Evolutionary conservation across 2,329 filamentous ascomycete genomes (phyloP), one percentile per base, ranked within the genome.

Genomic region (Botryosphaeria dothidea): DNA sequence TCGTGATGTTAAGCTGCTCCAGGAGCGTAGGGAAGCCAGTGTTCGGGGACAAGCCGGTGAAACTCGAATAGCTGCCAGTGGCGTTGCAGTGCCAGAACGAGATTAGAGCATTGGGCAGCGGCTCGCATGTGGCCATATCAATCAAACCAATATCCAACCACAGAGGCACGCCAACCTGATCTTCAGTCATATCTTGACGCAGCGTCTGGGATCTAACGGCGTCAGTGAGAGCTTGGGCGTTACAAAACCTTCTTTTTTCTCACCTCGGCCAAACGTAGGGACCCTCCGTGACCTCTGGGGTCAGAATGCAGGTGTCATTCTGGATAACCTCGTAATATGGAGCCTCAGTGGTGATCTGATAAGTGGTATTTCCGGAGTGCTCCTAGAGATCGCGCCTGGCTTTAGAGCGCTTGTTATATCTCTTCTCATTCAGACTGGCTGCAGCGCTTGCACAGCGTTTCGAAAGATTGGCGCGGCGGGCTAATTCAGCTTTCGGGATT

Each of bases 51-150:
- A 73, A 65, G 0, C 70, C 68, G 25, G 70, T 71, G 64, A 75
- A 75, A 23, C 69, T 71, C 8, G 71, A 71, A 68, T 74, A 74
- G 8, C 66, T 69, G 1, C 73, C 71, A 2, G 72, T 74, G 60
- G 66, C 66, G 54, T 67, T 67, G 64, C 66, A 62, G 45, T 48
- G 43, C 78, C 78, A 81, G 62, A 80, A 66, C 21, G 80, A 78
- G 19, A 76, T 68, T 43, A 76, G 73, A 41, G 76, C 67, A 3
- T 76, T 68, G 1, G 72, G 54, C 11, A 79, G 68, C 1, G 78
- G 79, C n/a, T 80, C 73, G 69, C 79, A 81, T 45, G 79, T 80
- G 9, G 72, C 71, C 54, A 77, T 75, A 67, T 81, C 71, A 21
- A 81, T 73, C 25, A 80, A 65, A 67, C 80, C 77, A 60, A 78